These are phyloP conservation scores for Clonostachys sp. DNA, from an alignment of 2,329 filamentous ascomycete species.

Conservation along the genomic window DNA sequence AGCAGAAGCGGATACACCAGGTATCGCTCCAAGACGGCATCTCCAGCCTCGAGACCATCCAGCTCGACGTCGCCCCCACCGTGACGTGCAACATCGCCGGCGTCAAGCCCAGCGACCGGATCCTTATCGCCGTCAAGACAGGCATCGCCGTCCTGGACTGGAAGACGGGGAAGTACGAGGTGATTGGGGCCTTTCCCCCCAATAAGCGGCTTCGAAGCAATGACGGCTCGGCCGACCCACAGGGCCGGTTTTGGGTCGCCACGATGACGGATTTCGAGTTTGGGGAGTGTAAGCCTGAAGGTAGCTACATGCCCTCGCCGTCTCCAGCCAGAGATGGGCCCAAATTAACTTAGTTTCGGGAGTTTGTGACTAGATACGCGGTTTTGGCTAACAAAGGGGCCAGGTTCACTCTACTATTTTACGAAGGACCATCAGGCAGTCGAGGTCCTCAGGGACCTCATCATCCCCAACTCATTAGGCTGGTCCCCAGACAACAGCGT, in stretches of 20 bases:
- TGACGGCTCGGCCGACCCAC: slow-evolving; percentile 76
- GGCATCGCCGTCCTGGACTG: slow-evolving; percentile 77
- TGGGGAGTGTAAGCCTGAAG: slow-evolving; percentile 56
- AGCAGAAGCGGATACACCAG: slow-evolving; percentile 67
- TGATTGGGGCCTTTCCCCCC: slow-evolving; percentile 35
- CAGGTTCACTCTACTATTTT: slow-evolving; percentile 72
- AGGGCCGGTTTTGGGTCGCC: slow-evolving; percentile 80
- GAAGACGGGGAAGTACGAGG: slow-evolving; percentile 45
- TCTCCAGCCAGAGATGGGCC: background rate
- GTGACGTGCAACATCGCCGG: slow-evolving; percentile 79
- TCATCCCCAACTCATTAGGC: slow-evolving; percentile 51
- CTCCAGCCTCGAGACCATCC: slow-evolving; percentile 55
- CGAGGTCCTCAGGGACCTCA: slow-evolving; percentile 58
- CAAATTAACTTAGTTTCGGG: no score
- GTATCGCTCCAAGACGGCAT: slow-evolving; percentile 62
- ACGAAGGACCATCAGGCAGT: slow-evolving; percentile 31
- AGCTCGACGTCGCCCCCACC: slow-evolving; percentile 50
- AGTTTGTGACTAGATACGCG: background rate
- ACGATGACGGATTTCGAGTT: slow-evolving; percentile 73
- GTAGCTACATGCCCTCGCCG: slow-evolving; percentile 20
- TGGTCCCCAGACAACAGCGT: slow-evolving; percentile 8
- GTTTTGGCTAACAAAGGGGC: background rate
- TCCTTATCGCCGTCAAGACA: slow-evolving; percentile 76
- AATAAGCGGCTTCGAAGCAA: slow-evolving; percentile 64
- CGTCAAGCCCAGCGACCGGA: slow-evolving; percentile 53